Percentiles rank a stretch among this genome's conserved stretches.
Conservation (phyloP, 352 stramenopile genomes). For the Phytophthora cactorum region DNA sequence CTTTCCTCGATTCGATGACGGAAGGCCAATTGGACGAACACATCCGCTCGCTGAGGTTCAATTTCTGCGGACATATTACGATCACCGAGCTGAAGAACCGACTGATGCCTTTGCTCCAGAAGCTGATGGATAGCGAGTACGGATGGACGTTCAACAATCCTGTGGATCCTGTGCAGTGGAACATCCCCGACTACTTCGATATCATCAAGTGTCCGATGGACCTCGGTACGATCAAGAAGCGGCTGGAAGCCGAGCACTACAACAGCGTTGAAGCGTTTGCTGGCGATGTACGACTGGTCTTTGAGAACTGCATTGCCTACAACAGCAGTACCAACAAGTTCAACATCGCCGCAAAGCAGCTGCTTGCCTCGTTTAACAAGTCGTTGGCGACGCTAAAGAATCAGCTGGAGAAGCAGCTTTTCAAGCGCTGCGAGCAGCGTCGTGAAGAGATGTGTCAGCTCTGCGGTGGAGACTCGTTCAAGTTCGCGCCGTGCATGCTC, state of each 20-base stretch:
- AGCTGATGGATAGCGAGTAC: conserved; percentile 91
- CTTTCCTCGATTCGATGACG: conserved; percentile 89
- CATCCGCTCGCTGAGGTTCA: conserved; percentile 89
- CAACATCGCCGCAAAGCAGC: conserved; percentile 84
- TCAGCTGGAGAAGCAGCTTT: conserved; percentile 84
- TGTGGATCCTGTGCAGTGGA: conserved; percentile 95
- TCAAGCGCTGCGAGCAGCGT: conserved; percentile 83
- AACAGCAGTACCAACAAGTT: conserved; percentile 92
- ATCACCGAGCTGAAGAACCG: conserved; percentile 85
- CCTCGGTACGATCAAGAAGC: conserved; percentile 98
- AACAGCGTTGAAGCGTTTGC: conserved; percentile 89
- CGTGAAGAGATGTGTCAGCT: conserved; percentile 91
- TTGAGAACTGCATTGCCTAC: conserved; percentile 92
- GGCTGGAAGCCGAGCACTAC: conserved; percentile 95
- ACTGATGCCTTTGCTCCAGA: conserved; percentile 81
- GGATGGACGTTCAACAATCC: conserved; percentile 94
- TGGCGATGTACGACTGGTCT: conserved; percentile 87
- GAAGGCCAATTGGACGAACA: conserved; percentile 88
- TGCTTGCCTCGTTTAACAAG: conserved; percentile 81
- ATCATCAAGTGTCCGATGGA: conserved; percentile 99
- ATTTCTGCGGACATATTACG: conserved; percentile 88
- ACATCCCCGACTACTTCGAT: conserved; percentile 93
- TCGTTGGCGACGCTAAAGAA: conserved; percentile 71
- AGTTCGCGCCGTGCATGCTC: conserved; percentile 90
- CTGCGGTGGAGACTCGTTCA: conserved; percentile 90